Conservation (phyloP, 352 stramenopile species). For the Phytophthora gonapodyides region DNA sequence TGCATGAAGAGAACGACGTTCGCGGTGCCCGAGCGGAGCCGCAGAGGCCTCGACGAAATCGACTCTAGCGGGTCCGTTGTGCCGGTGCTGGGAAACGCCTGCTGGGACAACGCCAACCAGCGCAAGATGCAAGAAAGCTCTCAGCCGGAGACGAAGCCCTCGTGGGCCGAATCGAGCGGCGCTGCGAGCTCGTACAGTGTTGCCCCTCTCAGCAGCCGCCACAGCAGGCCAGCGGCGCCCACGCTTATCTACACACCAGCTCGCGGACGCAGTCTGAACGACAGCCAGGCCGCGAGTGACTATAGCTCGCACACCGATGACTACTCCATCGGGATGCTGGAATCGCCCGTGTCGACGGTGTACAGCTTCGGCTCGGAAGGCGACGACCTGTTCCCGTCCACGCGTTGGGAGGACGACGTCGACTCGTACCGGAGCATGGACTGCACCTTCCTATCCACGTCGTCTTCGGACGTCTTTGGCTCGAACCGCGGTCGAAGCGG, state of each 20-base stretch:
- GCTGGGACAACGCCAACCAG: constrained; percentile 9
- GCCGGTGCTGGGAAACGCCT: constrained; percentile 19
- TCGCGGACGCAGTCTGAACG: constrained; percentile 13
- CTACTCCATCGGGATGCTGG: constrained; percentile 39
- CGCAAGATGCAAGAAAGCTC: constrained; percentile 14
- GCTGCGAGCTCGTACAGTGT: constrained; percentile 28
- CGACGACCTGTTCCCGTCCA: constrained; percentile 26
- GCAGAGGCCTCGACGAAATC: constrained; percentile 15
- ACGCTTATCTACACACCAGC: constrained; percentile 30
- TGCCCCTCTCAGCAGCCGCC: constrained; percentile 27
- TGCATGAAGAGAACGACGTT: constrained; percentile 38
- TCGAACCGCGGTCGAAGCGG: constrained; percentile 23
- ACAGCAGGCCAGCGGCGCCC: constrained; percentile 24
- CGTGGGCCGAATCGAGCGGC: constrained; percentile 24
- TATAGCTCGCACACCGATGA: constrained; percentile 37
- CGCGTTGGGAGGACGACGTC: constrained; percentile 31
- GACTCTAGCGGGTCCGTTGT: constrained; percentile 32
- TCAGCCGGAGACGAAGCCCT: constrained; percentile 22
- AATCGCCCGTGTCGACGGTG: constrained; percentile 35
- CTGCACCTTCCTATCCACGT: constrained; percentile 33
- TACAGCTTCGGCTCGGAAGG: constrained; percentile 38
- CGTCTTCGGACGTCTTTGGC: constrained; percentile 35
- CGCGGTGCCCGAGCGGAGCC: constrained; percentile 14
- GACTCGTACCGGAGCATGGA: constrained; percentile 39
- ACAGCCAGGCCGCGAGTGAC: constrained; percentile 26